Conservation (phyloP, 768 basidiomycete genomes). For the Lactarius tabidus region DNA sequence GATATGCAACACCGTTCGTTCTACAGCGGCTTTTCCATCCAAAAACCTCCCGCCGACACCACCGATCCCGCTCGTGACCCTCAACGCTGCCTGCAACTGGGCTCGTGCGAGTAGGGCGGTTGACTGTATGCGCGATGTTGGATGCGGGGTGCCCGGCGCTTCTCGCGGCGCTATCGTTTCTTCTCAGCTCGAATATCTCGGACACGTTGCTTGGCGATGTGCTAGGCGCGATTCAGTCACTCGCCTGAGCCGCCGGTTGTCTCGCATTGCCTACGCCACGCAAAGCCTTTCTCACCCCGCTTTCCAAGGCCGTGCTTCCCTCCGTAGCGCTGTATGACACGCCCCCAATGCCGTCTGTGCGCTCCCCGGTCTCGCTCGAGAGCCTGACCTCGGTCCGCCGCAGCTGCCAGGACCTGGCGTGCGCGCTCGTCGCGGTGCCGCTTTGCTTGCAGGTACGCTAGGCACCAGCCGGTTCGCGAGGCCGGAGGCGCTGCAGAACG, state of each 20-base stretch:
- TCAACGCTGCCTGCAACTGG: constrained; percentile 51
- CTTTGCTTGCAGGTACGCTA: constrained; percentile 79
- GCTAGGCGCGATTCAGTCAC: constrained; percentile 72
- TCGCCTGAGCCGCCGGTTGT: constrained; percentile 87
- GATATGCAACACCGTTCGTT: constrained; percentile 70
- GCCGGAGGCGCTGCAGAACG: constrained; percentile 89
- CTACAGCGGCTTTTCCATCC: constrained; percentile 67
- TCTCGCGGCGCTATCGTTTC: constrained; percentile 84
- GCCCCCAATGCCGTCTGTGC: constrained; percentile 53
- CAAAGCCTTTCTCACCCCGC: constrained; percentile 86
- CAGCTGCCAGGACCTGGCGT: constrained; percentile 81
- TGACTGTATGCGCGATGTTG: constrained; percentile 70
- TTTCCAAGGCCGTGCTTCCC: constrained; percentile 93
- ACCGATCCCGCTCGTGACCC: constrained; percentile 64
- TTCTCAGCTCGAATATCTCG: constrained; percentile 86
- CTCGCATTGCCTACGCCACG: constrained; percentile 83
- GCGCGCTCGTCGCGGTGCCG: constrained; percentile 73
- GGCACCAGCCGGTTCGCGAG: constrained; percentile 92
- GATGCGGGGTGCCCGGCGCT: constrained; percentile 90
- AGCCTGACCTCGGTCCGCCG: constrained; percentile 49
- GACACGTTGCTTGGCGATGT: constrained; percentile 90
- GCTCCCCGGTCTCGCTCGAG: constrained; percentile 56
- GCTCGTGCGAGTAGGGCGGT: constrained; percentile 52
- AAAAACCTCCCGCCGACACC: constrained; percentile 56
- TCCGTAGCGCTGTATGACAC: constrained; percentile 72